These are phyloP conservation scores for Tolypocladium nubicola DNA, from an alignment of 2,329 filamentous ascomycete species.

Conservation along the genomic window DNA sequence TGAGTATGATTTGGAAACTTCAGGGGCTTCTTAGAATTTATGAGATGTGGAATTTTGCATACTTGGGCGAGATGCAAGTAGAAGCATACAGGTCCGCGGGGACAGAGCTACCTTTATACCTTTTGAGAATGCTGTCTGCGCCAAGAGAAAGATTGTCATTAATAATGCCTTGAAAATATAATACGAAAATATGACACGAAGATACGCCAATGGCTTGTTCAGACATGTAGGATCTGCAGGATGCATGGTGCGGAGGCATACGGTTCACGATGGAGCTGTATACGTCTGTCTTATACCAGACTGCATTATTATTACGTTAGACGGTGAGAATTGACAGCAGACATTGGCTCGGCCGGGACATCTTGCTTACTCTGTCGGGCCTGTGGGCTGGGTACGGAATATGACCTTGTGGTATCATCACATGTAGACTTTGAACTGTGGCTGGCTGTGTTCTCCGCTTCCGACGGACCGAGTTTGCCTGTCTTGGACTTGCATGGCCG, in stretches of 20 bases:
- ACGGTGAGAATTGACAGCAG: neutral
- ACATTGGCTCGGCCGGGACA: too few relatives aligned
- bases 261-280: too few relatives aligned
- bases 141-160: too few relatives aligned
- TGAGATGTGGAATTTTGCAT: neutral
- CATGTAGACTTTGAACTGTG: neutral
- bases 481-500: neutral
- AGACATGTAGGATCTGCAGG: neutral
- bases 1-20: neutral
- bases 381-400: too few relatives aligned
- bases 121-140: neutral
- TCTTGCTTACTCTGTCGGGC: too few relatives aligned
- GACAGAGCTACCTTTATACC: neutral
- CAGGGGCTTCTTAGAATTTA: neutral
- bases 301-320: neutral
- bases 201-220: too few relatives aligned
- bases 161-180: too few relatives aligned
- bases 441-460: neutral
- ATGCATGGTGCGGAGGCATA: neutral
- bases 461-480: neutral
- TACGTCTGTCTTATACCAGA: neutral
- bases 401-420: neutral
- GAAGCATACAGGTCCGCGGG: too few relatives aligned
- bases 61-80: neutral
- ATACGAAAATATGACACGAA: too few relatives aligned